Evolutionary conservation across 2,329 filamentous ascomycete species (phyloP).

Genomic region (Madurella fahalii): DNA sequence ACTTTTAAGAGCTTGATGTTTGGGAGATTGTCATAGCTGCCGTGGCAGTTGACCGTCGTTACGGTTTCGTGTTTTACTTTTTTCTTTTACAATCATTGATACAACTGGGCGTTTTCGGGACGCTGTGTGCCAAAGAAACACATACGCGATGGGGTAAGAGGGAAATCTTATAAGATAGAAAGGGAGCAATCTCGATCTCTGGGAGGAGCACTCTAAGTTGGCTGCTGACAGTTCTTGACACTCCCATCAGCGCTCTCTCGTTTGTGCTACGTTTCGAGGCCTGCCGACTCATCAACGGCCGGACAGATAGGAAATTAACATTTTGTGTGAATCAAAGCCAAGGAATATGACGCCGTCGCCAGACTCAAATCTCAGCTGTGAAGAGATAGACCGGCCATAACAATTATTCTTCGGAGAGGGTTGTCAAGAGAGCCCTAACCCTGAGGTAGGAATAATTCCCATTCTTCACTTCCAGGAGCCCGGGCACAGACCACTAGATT

Average conservation of each 20-base stretch:
- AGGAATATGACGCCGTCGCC: too few relatives aligned
- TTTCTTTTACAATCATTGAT: background rate
- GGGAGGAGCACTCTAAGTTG: constrained; percentile 7
- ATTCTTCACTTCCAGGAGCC: too few relatives aligned
- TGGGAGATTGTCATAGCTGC: background rate
- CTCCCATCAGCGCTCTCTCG: background rate
- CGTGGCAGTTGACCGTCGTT: background rate
- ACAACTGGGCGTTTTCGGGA: background rate
- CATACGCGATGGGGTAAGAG: constrained; percentile 4
- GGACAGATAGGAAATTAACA: too few relatives aligned
- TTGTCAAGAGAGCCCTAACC: constrained; percentile 12
- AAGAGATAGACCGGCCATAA: too few relatives aligned
- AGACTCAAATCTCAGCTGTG: too few relatives aligned
- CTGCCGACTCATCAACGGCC: too few relatives aligned
- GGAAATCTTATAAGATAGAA: constrained; percentile 21
- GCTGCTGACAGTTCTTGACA: background rate
- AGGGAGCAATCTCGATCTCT: constrained; percentile 22
- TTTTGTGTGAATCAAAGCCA: too few relatives aligned
- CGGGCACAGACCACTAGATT: constrained; percentile 5
- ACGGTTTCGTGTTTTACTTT: background rate
- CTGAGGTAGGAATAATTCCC: background rate
- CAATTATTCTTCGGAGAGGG: too few relatives aligned
- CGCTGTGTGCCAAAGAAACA: background rate
- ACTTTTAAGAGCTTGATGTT: background rate
- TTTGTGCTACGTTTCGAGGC: background rate